Conservation (phyloP, 2,329 filamentous ascomycete species). For the Bertia moriformis region DNA sequence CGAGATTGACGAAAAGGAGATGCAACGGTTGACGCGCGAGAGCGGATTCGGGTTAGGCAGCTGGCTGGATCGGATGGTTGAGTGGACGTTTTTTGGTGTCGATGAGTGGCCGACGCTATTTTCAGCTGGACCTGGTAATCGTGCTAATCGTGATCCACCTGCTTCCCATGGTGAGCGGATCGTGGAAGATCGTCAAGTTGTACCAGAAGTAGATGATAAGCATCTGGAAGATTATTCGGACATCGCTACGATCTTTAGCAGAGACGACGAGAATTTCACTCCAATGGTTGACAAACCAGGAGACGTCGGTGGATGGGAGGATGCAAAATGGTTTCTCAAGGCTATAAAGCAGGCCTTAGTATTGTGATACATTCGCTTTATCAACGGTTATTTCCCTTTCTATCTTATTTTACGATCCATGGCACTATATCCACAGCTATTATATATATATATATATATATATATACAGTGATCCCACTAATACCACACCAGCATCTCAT, state of each 20-base stretch:
- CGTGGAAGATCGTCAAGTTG: background rate
- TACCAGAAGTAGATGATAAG: background rate
- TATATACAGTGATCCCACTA: too few species aligned
- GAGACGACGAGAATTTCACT: conserved; percentile 12
- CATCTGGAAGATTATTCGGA: too few species aligned
- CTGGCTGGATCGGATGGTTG: conserved; percentile 41
- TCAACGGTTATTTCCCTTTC: too few species aligned
- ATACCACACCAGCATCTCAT: too few species aligned
- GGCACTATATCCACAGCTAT: too few species aligned
- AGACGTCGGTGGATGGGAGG: conserved; percentile 34
- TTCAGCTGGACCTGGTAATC: background rate
- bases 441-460: too few species aligned
- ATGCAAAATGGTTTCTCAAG: conserved; percentile 40
- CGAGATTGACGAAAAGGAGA: conserved; percentile 33
- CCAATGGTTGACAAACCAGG: conserved; percentile 16
- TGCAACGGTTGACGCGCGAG: conserved; percentile 31
- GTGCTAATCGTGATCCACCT: background rate
- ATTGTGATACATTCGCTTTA: too few species aligned
- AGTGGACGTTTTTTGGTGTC: conserved; percentile 38
- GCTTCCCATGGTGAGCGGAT: background rate
- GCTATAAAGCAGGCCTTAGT: conserved; percentile 24
- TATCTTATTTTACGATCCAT: too few species aligned
- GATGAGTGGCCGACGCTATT: conserved; percentile 23
- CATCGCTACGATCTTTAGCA: background rate
- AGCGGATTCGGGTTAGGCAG: conserved; percentile 37